phyloP scores from a whole-genome alignment of 805 yeast species.

The Priceomyces castillae region DNA sequence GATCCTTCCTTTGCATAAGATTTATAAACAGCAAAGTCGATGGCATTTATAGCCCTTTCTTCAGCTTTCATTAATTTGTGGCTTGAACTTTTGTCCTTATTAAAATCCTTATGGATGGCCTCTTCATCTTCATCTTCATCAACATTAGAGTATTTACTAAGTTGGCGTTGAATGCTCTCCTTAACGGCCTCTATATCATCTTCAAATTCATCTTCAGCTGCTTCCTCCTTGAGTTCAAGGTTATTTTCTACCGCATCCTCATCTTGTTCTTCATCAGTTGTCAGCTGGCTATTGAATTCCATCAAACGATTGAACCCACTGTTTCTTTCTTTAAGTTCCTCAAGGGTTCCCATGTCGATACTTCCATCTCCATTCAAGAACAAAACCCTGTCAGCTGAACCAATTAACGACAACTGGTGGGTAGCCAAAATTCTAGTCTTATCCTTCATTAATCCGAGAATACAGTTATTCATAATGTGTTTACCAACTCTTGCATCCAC shows the following conservation, averaged over 20 bases:
- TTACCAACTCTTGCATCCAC: constrained; percentile 40
- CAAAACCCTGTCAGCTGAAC: constrained; percentile 29
- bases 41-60: constrained; percentile 57
- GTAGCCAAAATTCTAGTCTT: constrained; percentile 38
- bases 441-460: constrained; percentile 24
- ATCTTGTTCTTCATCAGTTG: constrained; percentile 12
- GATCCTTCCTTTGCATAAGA: constrained; percentile 55
- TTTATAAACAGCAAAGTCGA: constrained; percentile 47
- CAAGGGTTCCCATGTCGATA: constrained; percentile 28
- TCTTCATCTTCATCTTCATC: constrained; percentile 33
- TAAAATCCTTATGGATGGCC: constrained; percentile 30
- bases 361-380: constrained; percentile 33
- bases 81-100: constrained; percentile 20
- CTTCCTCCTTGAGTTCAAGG: constrained; percentile 14
- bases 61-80: constrained; percentile 44
- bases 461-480: constrained; percentile 32
- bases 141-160: constrained; percentile 9
- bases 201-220: constrained; percentile 10
- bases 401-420: constrained; percentile 34
- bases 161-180: constrained; percentile 7
- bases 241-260: not conserved
- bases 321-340: constrained; percentile 22
- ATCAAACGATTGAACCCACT: constrained; percentile 27
- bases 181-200: not conserved
- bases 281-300: constrained; percentile 19